Base-by-base conservation (phyloP, 352 stramenopile species). In the Hyaloperonospora arabidopsidis region DNA sequence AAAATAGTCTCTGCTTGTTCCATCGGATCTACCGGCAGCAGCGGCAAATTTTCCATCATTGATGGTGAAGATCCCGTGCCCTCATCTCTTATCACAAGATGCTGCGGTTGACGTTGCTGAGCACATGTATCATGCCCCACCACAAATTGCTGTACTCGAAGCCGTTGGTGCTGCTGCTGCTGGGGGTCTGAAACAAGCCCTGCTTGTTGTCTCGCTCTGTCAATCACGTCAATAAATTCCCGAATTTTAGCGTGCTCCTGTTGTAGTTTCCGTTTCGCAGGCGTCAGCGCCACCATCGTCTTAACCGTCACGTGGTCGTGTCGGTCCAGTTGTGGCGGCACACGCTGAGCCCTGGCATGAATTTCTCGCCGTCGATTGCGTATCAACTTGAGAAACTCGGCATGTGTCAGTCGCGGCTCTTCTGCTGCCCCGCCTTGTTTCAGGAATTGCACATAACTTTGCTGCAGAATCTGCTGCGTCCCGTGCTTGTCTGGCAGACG, bases 351-450 rank as follows among this genome's bases (percentile, higher is more conserved):
- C n/a, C 68, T 62, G 19, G 56, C 61, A 40, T 82, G 57, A 49
- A 82, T 79, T 57, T 88, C 78, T 40, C 73, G 60, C 28, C 78
- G 74, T 49, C 78, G 67, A 49, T 88, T 88, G 34, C 78, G 56
- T 45, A 88, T 82, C 45, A 88, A 67, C 40, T 85, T 86, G 23
- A 88, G 67, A 36, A 88, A 88, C 51, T 86, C 78, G 1, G 47
- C 45, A 15, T 79, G 62, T 10, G 72, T 67, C 15, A 86, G 63
- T 36, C 65, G 59, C 32, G 75, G 75, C 45, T 88, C 71, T 21
- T 84, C 64, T 0, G 62, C 44, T 2, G 61, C 54, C 12, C 78
- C 75, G 18, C 75, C 78, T 12, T 76, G 71, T 47, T 69, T 66
- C 2, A 84, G 35, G 36, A 86, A 88, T 47, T 85, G 59, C 15